A percentile compares a stretch with the other conserved stretches of the same genome.
phyloP scores from a whole-genome alignment of 495 filamentous ascomycete species.

The Bryoglossum gracile region DNA sequence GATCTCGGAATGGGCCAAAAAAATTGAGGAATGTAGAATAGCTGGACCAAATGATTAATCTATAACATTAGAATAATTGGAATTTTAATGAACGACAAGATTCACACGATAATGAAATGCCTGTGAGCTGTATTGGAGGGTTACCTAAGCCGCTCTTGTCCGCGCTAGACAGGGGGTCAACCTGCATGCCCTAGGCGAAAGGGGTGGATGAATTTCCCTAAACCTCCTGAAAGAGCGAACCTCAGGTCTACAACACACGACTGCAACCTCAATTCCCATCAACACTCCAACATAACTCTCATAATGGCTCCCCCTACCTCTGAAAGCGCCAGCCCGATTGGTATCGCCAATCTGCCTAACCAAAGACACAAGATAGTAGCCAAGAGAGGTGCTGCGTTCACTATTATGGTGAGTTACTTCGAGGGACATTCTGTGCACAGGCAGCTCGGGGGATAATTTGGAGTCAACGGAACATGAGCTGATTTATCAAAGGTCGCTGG shows the following conservation, averaged over 20 bases:
- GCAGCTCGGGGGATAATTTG: background rate
- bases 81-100: too few relatives aligned
- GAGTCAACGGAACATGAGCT: background rate
- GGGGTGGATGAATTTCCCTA: background rate
- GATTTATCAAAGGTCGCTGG: conserved; percentile 73
- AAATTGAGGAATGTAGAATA: too few relatives aligned
- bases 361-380: conserved; percentile 99
- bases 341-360: conserved; percentile 96
- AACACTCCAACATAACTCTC: conserved; percentile 17
- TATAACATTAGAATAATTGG: too few relatives aligned
- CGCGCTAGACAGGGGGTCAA: background rate
- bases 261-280: too few relatives aligned
- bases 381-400: conserved; percentile 97
- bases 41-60: too few relatives aligned
- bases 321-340: conserved; percentile 89
- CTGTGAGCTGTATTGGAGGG: too few relatives aligned
- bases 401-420: conserved; percentile 76
- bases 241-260: too few relatives aligned
- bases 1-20: too few relatives aligned
- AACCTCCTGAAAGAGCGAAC: background rate
- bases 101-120: too few relatives aligned
- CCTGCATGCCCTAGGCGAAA: too few relatives aligned
- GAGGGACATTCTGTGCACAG: too few relatives aligned
- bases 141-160: too few relatives aligned
- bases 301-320: conserved; percentile 69